These are phyloP conservation scores for Caryopteris hybrid DNA, from an alignment of 305 asterid genomes.

Conservation along the genomic window DNA sequence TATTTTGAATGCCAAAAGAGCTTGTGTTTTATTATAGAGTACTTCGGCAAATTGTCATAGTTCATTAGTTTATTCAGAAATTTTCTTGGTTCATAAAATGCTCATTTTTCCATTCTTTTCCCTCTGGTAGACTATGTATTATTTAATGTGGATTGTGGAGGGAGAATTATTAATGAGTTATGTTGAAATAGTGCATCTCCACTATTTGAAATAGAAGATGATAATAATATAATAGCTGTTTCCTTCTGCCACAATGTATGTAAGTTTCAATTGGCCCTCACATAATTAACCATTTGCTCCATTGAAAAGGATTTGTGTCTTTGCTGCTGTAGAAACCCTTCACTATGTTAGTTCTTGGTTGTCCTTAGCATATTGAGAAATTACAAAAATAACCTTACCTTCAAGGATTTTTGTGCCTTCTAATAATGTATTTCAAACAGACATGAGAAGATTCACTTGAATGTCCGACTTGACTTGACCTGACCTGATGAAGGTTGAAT, in stretches of 20 bases:
- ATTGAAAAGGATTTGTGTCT: not conserved
- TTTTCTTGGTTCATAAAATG: not conserved
- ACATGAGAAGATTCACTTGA: slow-evolving; percentile 3
- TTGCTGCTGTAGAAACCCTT: not conserved
- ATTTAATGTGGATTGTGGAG: not conserved
- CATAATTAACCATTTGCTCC: not conserved
- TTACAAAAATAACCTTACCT: not conserved
- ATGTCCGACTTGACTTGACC: slow-evolving; percentile 6
- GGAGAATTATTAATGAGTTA: not conserved
- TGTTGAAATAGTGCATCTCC: not conserved
- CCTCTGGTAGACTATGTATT: not conserved
- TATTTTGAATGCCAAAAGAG: not conserved
- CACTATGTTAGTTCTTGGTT: not conserved
- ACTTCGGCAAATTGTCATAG: not conserved
- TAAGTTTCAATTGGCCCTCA: not conserved
- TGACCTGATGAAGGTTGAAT: not conserved
- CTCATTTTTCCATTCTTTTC: not conserved
- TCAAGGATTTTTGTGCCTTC: not conserved
- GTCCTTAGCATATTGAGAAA: not conserved
- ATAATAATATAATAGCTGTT: not conserved
- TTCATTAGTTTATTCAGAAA: not conserved
- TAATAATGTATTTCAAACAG: not conserved
- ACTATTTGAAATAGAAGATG: not conserved
- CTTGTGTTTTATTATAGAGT: not conserved
- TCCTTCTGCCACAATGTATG: not conserved